Conservation (phyloP, 441 rosid genomes). For the Pelargonium fulgidum region DNA sequence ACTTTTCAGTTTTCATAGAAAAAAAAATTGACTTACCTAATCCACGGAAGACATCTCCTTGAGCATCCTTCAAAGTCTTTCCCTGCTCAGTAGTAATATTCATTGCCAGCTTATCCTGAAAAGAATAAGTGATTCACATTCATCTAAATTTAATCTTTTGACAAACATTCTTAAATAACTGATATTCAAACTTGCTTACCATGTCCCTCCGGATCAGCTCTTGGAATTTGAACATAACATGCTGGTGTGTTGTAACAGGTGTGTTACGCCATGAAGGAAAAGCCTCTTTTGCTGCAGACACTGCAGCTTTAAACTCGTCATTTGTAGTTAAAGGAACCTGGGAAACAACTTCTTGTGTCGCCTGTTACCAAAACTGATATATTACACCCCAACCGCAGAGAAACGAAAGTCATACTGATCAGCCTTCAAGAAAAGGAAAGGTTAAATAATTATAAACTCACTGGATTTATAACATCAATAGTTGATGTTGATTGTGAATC, state of each 20-base stretch:
- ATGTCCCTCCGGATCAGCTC: slow-evolving; percentile 81
- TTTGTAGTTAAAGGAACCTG: slow-evolving; percentile 74
- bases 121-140: background rate
- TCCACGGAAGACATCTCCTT: slow-evolving; percentile 92
- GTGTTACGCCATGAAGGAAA: slow-evolving; percentile 80
- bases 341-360: slow-evolving; percentile 85
- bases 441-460: slow-evolving; percentile 28
- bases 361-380: slow-evolving; percentile 32
- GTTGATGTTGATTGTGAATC: slow-evolving; percentile 51
- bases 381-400: slow-evolving; percentile 11
- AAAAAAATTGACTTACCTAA: slow-evolving; percentile 42
- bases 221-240: slow-evolving; percentile 83
- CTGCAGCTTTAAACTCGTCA: slow-evolving; percentile 83
- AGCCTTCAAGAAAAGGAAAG: background rate
- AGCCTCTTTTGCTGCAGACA: slow-evolving; percentile 74
- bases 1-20: slow-evolving; percentile 10
- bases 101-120: slow-evolving; percentile 79
- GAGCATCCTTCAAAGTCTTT: slow-evolving; percentile 87
- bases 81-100: slow-evolving; percentile 88
- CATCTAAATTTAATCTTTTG: background rate
- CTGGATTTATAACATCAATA: slow-evolving; percentile 81
- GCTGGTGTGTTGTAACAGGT: slow-evolving; percentile 74
- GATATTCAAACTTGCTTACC: slow-evolving; percentile 28
- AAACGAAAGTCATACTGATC: background rate
- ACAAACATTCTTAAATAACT: background rate